These are phyloP conservation scores for Pistacia vera DNA, from an alignment of 345 rosid genomes.

Conservation along the genomic window DNA sequence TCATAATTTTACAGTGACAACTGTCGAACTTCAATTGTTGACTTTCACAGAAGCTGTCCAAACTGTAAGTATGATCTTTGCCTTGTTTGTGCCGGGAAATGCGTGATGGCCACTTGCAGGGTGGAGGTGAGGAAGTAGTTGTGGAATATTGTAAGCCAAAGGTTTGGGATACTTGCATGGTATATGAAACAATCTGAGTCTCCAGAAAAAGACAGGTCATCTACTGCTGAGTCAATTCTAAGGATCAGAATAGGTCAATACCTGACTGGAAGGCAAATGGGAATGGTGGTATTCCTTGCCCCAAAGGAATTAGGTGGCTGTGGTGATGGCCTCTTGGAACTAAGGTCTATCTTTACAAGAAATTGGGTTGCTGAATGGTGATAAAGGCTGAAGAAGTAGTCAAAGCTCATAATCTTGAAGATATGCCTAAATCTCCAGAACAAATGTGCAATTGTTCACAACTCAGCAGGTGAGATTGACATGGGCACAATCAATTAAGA, in stretches of 20 bases:
- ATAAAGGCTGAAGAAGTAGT: slow-evolving; percentile 37
- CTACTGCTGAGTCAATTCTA: slow-evolving; percentile 3
- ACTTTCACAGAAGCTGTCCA: slow-evolving; percentile 45
- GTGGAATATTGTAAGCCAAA: slow-evolving; percentile 17
- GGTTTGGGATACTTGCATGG: slow-evolving; percentile 41
- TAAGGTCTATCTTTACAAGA: slow-evolving; percentile 33
- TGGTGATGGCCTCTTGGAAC: slow-evolving; percentile 33
- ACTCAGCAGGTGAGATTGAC: slow-evolving; percentile 21
- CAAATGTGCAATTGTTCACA: slow-evolving; percentile 39
- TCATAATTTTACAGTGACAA: slow-evolving; percentile 31
- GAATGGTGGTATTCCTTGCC: slow-evolving; percentile 45
- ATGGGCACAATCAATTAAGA: slow-evolving; percentile 9
- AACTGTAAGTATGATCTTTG: slow-evolving; percentile 44
- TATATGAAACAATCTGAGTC: neutral
- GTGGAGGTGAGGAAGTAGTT: slow-evolving; percentile 22
- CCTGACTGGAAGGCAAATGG: slow-evolving; percentile 43
- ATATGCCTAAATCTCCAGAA: neutral
- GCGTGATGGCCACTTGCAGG: slow-evolving; percentile 37
- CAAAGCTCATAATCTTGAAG: slow-evolving; percentile 2
- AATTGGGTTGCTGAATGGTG: slow-evolving; percentile 39
- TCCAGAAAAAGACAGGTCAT: neutral
- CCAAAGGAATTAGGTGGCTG: slow-evolving; percentile 37
- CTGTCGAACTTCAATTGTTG: slow-evolving; percentile 51
- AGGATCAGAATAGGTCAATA: neutral
- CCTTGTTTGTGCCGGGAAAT: slow-evolving; percentile 45